phyloP scores from a whole-genome alignment of 441 rosid species.

The Daphne laureola region DNA sequence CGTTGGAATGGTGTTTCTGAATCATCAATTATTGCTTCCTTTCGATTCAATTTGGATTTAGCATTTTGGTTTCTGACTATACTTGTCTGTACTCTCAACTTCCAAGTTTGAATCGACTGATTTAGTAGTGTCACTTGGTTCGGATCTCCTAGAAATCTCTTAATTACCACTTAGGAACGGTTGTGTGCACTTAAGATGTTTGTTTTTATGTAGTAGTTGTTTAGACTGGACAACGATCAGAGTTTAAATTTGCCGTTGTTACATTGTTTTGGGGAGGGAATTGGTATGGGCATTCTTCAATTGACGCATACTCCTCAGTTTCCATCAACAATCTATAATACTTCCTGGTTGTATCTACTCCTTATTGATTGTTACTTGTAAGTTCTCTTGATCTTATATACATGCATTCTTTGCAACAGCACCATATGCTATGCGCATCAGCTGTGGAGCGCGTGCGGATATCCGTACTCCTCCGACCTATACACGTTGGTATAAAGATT shows the following conservation, averaged over 20 bases:
- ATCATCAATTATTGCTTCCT: neutral
- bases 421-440: constrained; percentile 85
- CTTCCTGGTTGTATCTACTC: constrained; percentile 7
- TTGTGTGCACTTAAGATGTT: too few species aligned
- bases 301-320: neutral
- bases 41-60: neutral
- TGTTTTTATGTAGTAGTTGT: neutral
- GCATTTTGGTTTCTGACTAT: constrained; percentile 17
- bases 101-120: neutral
- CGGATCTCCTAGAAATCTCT: neutral
- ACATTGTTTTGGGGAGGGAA: neutral
- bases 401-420: constrained; percentile 33
- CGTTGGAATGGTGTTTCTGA: constrained; percentile 2
- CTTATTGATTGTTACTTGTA: constrained; percentile 4
- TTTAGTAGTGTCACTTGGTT: neutral
- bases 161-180: neutral
- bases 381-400: constrained; percentile 8
- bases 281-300: neutral
- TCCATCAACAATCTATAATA: constrained; percentile 4
- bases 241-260: constrained; percentile 2
- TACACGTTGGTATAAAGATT: constrained; percentile 83
- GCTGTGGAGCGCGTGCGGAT: constrained; percentile 75
- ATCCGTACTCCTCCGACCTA: constrained; percentile 66
- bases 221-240: neutral
- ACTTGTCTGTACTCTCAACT: constrained; percentile 10